Conservation (phyloP, 2,329 filamentous ascomycete species). For the Aspergillus niger region DNA sequence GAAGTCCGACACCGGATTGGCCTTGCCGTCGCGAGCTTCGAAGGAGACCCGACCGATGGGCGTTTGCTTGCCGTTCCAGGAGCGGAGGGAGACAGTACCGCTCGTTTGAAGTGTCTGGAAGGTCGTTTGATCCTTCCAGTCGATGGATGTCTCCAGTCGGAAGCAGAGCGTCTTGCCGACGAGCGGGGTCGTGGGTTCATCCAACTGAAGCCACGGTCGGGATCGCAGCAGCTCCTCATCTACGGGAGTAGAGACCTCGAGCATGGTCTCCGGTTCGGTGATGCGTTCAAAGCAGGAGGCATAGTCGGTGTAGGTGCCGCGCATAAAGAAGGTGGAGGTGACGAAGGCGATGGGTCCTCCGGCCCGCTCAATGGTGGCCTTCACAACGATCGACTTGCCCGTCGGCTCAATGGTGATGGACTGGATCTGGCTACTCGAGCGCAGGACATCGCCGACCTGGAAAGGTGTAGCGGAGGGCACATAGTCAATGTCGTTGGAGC, state of each 20-base stretch:
- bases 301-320: background rate
- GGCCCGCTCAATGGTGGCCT: background rate
- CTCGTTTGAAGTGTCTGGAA: background rate
- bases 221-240: conserved; percentile 1
- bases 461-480: background rate
- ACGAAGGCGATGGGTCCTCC: background rate
- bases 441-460: conserved; percentile 1
- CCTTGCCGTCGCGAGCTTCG: background rate
- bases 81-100: background rate
- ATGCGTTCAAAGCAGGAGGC: background rate
- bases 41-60: background rate
- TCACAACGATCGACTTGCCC: conserved; percentile 2
- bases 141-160: background rate
- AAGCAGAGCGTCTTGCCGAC: conserved; percentile 7
- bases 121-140: background rate
- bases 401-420: background rate
- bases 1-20: conserved; percentile 13
- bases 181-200: background rate
- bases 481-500: background rate
- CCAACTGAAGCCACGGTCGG: conserved; percentile 8
- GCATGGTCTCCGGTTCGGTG: background rate
- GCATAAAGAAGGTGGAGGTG: conserved; percentile 4
- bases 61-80: conserved; percentile 1
- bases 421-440: background rate
- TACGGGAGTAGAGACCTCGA: background rate